Conservation (phyloP, 352 stramenopile genomes). For the Phytophthora pluvialis region DNA sequence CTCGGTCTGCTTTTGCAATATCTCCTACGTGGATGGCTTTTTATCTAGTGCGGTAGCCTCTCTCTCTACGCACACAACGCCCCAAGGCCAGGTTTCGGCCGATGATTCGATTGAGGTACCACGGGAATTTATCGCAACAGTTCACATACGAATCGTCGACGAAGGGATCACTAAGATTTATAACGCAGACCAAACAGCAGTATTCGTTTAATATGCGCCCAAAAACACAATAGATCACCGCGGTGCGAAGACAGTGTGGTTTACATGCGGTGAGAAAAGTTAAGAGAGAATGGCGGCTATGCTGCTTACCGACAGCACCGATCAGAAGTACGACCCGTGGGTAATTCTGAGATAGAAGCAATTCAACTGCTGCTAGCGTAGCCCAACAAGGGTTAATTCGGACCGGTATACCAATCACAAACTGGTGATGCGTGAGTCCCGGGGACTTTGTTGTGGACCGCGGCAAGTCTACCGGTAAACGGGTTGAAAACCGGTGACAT, state of each 20-base stretch:
- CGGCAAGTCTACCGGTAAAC: too few relatives aligned
- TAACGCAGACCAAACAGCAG: slow-evolving; percentile 34
- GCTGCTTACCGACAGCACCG: slow-evolving; percentile 14
- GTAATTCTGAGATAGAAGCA: too few relatives aligned
- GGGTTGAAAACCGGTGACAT: too few relatives aligned
- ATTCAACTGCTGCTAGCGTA: too few relatives aligned
- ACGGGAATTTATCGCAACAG: slow-evolving; percentile 8
- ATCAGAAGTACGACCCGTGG: slow-evolving; percentile 21
- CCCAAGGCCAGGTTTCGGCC: slow-evolving; percentile 7
- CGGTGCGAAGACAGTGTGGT: slow-evolving; percentile 27
- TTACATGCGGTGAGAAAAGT: slow-evolving; percentile 23
- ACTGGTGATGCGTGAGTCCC: too few relatives aligned
- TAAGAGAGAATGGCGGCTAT: slow-evolving; percentile 30
- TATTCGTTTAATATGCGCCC: slow-evolving; percentile 33
- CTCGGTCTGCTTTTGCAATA: slow-evolving; percentile 1
- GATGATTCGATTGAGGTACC: slow-evolving; percentile 3
- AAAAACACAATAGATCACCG: slow-evolving; percentile 22
- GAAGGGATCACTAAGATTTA: slow-evolving; percentile 28
- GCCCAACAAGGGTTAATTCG: too few relatives aligned
- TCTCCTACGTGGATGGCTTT: slow-evolving; percentile 16
- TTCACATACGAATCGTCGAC: neutral
- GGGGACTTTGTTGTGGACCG: too few relatives aligned
- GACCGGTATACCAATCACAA: too few relatives aligned
- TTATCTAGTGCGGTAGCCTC: slow-evolving; percentile 9
- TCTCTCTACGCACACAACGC: slow-evolving; percentile 8